These are phyloP conservation scores for Misopates orontium DNA, from an alignment of 257 asterid genomes.

Conservation along the genomic window DNA sequence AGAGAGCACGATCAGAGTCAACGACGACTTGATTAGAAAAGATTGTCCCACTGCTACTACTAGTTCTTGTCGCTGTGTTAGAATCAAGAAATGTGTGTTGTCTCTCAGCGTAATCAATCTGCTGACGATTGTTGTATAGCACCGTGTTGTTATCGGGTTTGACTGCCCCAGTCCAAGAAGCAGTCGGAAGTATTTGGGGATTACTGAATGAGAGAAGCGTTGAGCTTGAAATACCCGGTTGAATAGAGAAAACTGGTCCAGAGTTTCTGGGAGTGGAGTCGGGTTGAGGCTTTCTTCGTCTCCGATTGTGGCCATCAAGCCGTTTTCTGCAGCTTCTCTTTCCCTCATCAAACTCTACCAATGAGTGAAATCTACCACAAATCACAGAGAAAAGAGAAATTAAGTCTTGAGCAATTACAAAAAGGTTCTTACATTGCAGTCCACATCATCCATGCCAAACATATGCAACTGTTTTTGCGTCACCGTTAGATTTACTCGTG, in stretches of 20 bases:
- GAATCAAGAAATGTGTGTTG: conserved; percentile 2
- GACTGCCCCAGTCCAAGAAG: conserved; percentile 45
- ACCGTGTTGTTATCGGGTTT: conserved; percentile 41
- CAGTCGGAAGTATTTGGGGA: conserved; percentile 43
- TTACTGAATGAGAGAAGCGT: conserved; percentile 52
- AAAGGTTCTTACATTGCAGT: no score
- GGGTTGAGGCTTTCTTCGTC: conserved; percentile 89
- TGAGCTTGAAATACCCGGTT: conserved; percentile 32
- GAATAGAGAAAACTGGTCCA: conserved; percentile 42
- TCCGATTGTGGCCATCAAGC: conserved; percentile 81
- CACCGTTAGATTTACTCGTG: no score
- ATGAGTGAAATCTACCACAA: conserved; percentile 69
- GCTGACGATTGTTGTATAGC: conserved; percentile 34
- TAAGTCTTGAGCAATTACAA: not conserved
- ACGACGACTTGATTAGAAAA: conserved; percentile 36
- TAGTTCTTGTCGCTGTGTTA: no score
- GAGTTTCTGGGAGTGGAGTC: conserved; percentile 45
- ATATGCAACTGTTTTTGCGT: no score
- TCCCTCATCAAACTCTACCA: conserved; percentile 84
- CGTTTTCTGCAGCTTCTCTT: conserved; percentile 94
- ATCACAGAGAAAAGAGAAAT: not conserved
- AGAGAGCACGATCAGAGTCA: conserved; percentile 84
- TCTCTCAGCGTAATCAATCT: conserved; percentile 32
- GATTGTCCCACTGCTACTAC: no score
- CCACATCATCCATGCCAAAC: no score